Evolutionary conservation across 2,329 filamentous ascomycete genomes (phyloP).

Genomic region (Trichoderma sp.): DNA sequence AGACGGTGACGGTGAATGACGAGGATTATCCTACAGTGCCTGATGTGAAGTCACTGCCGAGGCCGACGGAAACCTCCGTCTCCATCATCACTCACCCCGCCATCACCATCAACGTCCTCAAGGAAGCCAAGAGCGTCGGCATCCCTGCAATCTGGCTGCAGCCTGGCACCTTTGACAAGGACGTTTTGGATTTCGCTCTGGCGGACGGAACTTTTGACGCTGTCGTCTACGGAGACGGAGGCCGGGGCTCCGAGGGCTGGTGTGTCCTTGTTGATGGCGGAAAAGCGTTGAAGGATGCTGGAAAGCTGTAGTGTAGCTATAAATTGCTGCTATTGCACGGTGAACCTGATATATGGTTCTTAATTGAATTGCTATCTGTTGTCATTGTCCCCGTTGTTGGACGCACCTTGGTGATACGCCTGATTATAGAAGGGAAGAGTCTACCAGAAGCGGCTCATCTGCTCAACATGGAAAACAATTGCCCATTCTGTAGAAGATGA

Average conservation of each 20-base stretch:
- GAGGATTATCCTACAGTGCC: constrained; percentile 61
- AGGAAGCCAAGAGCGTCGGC: constrained; percentile 72
- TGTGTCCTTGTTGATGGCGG: constrained; percentile 86
- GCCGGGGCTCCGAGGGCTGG: constrained; percentile 70
- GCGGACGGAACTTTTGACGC: constrained; percentile 60
- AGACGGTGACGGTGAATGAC: constrained; percentile 59
- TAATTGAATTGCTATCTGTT: background rate
- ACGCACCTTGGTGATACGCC: background rate
- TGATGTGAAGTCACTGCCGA: constrained; percentile 61
- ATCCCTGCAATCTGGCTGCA: constrained; percentile 82
- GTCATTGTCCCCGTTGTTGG: background rate
- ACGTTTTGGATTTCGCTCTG: constrained; percentile 66
- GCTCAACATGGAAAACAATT: background rate
- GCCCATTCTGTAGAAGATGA: background rate
- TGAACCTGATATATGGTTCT: background rate
- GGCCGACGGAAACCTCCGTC: constrained; percentile 68
- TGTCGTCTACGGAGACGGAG: constrained; percentile 64
- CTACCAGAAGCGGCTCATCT: background rate
- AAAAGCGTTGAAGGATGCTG: constrained; percentile 53
- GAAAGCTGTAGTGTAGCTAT: constrained; percentile 43
- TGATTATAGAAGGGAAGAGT: background rate
- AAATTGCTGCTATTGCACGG: background rate
- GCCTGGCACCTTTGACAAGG: constrained; percentile 80
- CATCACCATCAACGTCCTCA: constrained; percentile 69
- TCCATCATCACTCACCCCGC: constrained; percentile 84